A percentile compares a stretch with the other conserved stretches of the same genome.
Conservation (phyloP, 768 basidiomycete species). For the Boletellus emodensis region DNA sequence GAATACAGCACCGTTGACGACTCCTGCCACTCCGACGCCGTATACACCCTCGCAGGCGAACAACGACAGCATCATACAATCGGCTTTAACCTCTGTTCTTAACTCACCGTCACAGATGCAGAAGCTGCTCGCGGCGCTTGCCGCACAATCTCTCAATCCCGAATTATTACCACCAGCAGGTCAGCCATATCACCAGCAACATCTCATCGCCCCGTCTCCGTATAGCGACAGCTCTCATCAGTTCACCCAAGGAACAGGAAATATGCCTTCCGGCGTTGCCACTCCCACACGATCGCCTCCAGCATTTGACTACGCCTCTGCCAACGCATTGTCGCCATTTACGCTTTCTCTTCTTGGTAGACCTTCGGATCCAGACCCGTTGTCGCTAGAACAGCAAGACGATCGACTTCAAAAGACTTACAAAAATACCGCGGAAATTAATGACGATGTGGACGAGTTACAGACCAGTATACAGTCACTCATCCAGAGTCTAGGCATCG, state of each 20-base stretch:
- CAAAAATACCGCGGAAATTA: conserved; percentile 59
- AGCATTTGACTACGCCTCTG: conserved; percentile 20
- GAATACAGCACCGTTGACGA: conserved; percentile 6
- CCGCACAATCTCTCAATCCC: conserved; percentile 22
- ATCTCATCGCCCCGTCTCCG: conserved; percentile 28
- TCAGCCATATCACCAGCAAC: conserved; percentile 21
- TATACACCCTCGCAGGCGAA: conserved; percentile 19
- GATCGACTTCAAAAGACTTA: conserved; percentile 53
- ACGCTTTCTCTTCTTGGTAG: conserved; percentile 22
- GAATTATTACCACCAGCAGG: conserved; percentile 19
- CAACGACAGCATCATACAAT: conserved; percentile 46
- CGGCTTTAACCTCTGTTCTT: conserved; percentile 48
- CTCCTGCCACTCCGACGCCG: conserved; percentile 9
- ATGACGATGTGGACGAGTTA: conserved; percentile 67
- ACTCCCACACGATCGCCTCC: conserved; percentile 14
- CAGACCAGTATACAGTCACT: conserved; percentile 66
- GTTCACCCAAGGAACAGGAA: conserved; percentile 3
- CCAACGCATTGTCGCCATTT: conserved; percentile 22
- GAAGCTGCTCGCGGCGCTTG: conserved; percentile 47
- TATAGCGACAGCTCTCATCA: conserved; percentile 18
- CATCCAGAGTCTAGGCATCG: conserved; percentile 67
- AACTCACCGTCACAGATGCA: conserved; percentile 54
- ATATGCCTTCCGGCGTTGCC: conserved; percentile 3
- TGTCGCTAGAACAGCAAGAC: conserved; percentile 35
- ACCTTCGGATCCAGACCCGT: conserved; percentile 30